A percentile compares a stretch with the other conserved stretches of the same genome.
phyloP scores from a whole-genome alignment of 164 flowering plant genomes.

The Vitis riparia region DNA sequence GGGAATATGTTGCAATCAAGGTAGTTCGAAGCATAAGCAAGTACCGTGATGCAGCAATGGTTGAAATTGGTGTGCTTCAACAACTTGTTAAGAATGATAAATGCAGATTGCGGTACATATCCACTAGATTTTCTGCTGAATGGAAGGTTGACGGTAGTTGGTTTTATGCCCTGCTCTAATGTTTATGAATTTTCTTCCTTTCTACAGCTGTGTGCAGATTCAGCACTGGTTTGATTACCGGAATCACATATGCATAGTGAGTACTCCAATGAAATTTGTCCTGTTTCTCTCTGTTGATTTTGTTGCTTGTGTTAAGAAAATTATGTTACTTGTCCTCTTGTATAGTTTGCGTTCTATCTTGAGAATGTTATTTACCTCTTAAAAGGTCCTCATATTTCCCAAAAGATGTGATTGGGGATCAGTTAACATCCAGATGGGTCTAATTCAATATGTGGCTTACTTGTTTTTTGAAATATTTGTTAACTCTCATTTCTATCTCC shows the following conservation, averaged over 20 bases:
- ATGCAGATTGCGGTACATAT: constrained; percentile 51
- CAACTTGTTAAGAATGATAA: constrained; percentile 57
- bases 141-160: neutral
- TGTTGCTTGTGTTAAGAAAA: neutral
- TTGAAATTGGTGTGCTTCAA: constrained; percentile 79
- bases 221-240: constrained; percentile 89
- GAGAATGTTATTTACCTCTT: neutral
- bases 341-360: neutral
- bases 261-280: constrained; percentile 30
- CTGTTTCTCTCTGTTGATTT: neutral
- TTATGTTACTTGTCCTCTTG: neutral
- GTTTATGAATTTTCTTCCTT: neutral
- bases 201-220: constrained; percentile 89
- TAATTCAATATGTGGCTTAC: neutral
- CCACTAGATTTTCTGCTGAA: constrained; percentile 2
- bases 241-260: constrained; percentile 91
- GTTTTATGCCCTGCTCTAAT: neutral
- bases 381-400: neutral
- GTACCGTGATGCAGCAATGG: constrained; percentile 91
- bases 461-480: too few relatives aligned
- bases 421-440: neutral
- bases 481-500: too few relatives aligned
- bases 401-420: neutral
- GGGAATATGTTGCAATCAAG: constrained; percentile 75
- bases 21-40: constrained; percentile 72